phyloP scores from a whole-genome alignment of 2,329 filamentous ascomycete species.

The Exophiala phaeomuriformis region DNA sequence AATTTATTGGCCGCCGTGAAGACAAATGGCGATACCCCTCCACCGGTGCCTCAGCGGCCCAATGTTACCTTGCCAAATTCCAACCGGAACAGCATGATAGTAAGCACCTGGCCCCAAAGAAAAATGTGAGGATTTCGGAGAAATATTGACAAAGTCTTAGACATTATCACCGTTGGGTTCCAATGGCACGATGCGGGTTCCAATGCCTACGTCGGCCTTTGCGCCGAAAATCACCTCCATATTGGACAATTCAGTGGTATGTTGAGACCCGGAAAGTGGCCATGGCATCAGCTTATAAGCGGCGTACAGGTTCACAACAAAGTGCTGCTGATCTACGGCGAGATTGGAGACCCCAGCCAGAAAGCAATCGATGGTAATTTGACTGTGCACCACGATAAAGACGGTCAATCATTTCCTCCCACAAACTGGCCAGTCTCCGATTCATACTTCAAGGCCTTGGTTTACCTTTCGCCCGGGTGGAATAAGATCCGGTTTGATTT shows the following conservation, averaged over 20 bases:
- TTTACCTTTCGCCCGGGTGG: conserved; percentile 84
- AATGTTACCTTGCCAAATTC: conserved; percentile 35
- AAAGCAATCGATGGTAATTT: conserved; percentile 69
- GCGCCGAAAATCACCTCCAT: conserved; percentile 74
- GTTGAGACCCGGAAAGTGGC: conserved; percentile 30
- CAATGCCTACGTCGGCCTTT: conserved; percentile 64
- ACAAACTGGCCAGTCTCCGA: conserved; percentile 80
- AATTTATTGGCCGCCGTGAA: conserved; percentile 48
- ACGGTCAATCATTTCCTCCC: conserved; percentile 62
- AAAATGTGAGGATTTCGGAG: background rate
- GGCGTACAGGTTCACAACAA: conserved; percentile 75
- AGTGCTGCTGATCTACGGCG: conserved; percentile 71
- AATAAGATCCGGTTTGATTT: conserved; percentile 88
- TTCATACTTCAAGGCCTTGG: conserved; percentile 83
- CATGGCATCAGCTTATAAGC: conserved; percentile 1
- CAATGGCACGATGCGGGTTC: conserved; percentile 37
- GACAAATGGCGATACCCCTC: conserved; percentile 44
- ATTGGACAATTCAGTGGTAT: conserved; percentile 75
- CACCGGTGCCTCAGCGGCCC: conserved; percentile 43
- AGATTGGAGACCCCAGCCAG: conserved; percentile 64
- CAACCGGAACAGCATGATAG: conserved; percentile 39
- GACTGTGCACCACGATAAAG: conserved; percentile 73
- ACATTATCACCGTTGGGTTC: conserved; percentile 27
- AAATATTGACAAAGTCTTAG: conserved; percentile 26
- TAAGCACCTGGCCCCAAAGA: conserved; percentile 26